Percentiles rank a stretch among this genome's conserved stretches.
phyloP scores from a whole-genome alignment of 805 yeast genomes.

The Myxozyma melibiosi region DNA sequence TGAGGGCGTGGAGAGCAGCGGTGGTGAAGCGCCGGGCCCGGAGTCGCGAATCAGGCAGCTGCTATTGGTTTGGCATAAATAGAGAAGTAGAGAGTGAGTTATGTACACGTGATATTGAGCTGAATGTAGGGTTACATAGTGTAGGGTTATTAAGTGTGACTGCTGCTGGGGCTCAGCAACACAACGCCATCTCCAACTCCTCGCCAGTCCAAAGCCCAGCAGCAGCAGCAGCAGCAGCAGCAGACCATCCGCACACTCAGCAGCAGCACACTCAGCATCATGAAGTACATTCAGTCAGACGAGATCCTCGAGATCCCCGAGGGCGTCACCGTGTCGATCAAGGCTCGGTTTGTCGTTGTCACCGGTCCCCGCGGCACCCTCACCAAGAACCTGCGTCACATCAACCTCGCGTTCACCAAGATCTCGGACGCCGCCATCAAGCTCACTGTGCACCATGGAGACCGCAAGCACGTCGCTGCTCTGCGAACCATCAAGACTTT shows the following conservation, averaged over 20 bases:
- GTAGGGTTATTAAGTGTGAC: background rate
- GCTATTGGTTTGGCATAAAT: background rate
- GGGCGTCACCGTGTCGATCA: constrained; percentile 87
- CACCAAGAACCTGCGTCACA: constrained; percentile 87
- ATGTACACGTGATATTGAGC: background rate
- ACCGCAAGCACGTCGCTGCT: constrained; percentile 99
- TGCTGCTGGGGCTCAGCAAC: background rate
- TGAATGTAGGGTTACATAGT: background rate
- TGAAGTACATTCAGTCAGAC: constrained; percentile 88
- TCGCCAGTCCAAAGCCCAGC: background rate
- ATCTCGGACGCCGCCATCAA: constrained; percentile 70
- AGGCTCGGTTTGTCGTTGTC: constrained; percentile 86
- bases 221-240: background rate
- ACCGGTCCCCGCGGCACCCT: constrained; percentile 98
- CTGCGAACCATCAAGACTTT: constrained; percentile 97
- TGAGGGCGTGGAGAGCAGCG: too few relatives aligned
- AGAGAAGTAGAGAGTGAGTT: too few relatives aligned
- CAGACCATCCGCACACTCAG: background rate
- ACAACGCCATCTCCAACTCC: background rate
- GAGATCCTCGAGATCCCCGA: constrained; percentile 85
- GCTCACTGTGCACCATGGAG: constrained; percentile 96
- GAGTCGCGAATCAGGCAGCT: background rate
- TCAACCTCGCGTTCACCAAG: constrained; percentile 89
- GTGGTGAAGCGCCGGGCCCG: background rate
- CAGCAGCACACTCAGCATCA: background rate